Conservation (phyloP, 176 grass and related monocot species). For the Avena sativa region DNA sequence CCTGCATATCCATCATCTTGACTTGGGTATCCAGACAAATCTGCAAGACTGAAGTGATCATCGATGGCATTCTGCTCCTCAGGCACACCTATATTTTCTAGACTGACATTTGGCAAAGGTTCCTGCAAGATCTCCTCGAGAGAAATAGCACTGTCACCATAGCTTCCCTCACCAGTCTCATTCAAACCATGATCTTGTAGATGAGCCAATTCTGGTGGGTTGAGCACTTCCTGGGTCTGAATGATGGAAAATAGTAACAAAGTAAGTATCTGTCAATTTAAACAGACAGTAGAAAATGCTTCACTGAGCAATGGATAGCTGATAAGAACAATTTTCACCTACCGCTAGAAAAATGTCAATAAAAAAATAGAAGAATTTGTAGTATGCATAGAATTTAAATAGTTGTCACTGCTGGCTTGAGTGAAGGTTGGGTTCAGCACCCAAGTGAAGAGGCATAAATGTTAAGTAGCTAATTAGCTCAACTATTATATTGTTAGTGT, state of each 20-base stretch:
- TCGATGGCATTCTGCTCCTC: constrained; percentile 42
- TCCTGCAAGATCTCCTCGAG: constrained; percentile 63
- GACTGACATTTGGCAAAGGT: constrained; percentile 38
- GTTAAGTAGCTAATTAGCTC: background rate
- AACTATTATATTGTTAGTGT: background rate
- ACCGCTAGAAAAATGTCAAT: background rate
- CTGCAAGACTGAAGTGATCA: constrained; percentile 41
- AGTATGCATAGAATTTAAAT: background rate
- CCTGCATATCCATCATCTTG: constrained; percentile 44
- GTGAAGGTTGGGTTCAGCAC: background rate
- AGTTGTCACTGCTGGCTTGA: background rate
- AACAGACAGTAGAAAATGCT: constrained; percentile 4
- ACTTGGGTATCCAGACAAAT: constrained; percentile 35
- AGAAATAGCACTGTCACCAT: constrained; percentile 42
- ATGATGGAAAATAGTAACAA: constrained; percentile 14
- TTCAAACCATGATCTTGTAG: constrained; percentile 38
- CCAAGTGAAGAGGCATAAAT: background rate
- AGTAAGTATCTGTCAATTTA: constrained; percentile 35
- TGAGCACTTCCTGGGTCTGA: constrained; percentile 37
- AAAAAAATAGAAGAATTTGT: background rate
- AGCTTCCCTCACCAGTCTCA: constrained; percentile 32
- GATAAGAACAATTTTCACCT: background rate
- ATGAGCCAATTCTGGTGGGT: constrained; percentile 34
- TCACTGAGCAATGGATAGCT: background rate
- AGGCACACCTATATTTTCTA: constrained; percentile 21